Conservation (phyloP, 2,329 filamentous ascomycete genomes). For the Ascochyta rabiei region DNA sequence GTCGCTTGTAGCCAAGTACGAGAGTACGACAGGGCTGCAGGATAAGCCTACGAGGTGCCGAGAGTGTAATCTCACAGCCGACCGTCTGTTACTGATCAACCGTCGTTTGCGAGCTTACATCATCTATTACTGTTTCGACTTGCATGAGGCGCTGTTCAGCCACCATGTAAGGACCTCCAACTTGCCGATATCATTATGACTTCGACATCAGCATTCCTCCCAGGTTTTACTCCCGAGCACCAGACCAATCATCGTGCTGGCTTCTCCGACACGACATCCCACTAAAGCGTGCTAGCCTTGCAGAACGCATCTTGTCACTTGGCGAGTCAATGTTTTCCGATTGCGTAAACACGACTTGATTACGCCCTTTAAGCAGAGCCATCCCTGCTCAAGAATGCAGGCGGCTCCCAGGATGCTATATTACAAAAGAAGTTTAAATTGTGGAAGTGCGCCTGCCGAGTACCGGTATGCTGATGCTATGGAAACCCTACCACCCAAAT, state of each 20-base stretch:
- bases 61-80: not conserved
- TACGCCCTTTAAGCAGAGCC: constrained; percentile 8
- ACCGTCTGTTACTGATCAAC: not conserved
- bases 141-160: not conserved
- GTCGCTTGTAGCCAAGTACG: not conserved
- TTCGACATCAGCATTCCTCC: constrained; percentile 3
- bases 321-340: not conserved
- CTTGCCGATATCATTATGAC: constrained; percentile 7
- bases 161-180: not conserved
- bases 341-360: constrained; percentile 7
- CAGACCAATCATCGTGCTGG: constrained; percentile 4
- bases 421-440: constrained; percentile 13
- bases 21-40: constrained; percentile 8
- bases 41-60: not conserved
- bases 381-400: constrained; percentile 21
- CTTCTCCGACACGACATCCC: constrained; percentile 8
- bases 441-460: constrained; percentile 12
- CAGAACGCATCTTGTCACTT: constrained; percentile 10
- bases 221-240: not conserved
- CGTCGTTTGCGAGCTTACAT: not conserved
- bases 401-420: constrained; percentile 9
- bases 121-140: not conserved
- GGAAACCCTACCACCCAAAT: constrained; percentile 8
- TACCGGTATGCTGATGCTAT: constrained; percentile 15
- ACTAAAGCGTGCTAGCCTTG: constrained; percentile 12